phyloP scores from a whole-genome alignment of 169 alveolate genomes.

The Plasmodium coatneyi region DNA sequence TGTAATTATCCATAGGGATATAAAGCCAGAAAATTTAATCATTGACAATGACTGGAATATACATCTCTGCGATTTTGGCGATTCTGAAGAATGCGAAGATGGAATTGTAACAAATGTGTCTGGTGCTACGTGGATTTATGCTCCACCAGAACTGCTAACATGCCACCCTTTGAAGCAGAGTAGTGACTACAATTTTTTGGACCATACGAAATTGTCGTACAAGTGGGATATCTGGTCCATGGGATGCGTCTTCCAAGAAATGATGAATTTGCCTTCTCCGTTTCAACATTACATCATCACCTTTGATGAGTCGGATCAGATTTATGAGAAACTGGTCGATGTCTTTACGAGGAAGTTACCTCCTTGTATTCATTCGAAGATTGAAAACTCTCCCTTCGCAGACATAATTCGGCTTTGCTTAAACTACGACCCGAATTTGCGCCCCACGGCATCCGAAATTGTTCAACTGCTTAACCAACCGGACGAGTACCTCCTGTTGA shows the following conservation, averaged over 20 bases:
- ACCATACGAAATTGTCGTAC: constrained; percentile 76
- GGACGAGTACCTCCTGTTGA: constrained; percentile 78
- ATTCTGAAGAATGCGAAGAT: constrained; percentile 87
- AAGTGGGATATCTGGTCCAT: constrained; percentile 91
- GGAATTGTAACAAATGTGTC: constrained; percentile 86
- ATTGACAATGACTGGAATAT: constrained; percentile 83
- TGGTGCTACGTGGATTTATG: constrained; percentile 94
- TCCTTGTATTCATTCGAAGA: constrained; percentile 78
- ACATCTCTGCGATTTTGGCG: constrained; percentile 89
- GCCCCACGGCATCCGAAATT: constrained; percentile 88
- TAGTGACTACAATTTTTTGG: constrained; percentile 46
- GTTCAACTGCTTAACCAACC: constrained; percentile 78
- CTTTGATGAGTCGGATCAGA: constrained; percentile 80
- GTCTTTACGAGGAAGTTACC: constrained; percentile 81
- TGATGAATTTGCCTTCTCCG: constrained; percentile 86
- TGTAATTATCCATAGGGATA: constrained; percentile 86
- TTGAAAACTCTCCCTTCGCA: constrained; percentile 82
- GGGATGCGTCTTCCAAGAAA: constrained; percentile 89
- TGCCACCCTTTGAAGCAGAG: constrained; percentile 83
- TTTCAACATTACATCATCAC: constrained; percentile 86
- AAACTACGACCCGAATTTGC: constrained; percentile 79
- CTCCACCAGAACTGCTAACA: constrained; percentile 90
- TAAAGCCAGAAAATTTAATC: constrained; percentile 88
- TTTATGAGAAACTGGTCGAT: constrained; percentile 83
- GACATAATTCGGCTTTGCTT: constrained; percentile 83